Conservation (phyloP, 75 land plant genomes). For the Isoetes taiwanensis region DNA sequence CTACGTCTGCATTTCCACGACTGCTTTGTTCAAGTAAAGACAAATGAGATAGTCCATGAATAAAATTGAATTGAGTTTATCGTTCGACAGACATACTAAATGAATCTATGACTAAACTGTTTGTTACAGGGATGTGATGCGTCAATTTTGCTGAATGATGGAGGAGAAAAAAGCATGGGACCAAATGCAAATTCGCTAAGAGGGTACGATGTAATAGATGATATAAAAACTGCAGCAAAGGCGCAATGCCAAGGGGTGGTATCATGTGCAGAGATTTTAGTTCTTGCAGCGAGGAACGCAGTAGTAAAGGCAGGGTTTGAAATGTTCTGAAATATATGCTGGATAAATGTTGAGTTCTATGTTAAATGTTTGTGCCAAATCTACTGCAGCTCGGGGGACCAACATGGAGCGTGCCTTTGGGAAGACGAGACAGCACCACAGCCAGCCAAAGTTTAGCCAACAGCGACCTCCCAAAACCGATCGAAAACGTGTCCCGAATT, state of each 20-base stretch:
- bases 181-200: constrained; percentile 10
- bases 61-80: no score
- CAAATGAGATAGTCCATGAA: no score
- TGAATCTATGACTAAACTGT: no score
- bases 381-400: constrained; percentile 43
- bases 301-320: constrained; percentile 11
- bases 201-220: constrained; percentile 16
- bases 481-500: constrained; percentile 9
- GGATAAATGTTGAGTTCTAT: no score
- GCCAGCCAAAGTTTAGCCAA: constrained; percentile 25
- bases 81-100: no score
- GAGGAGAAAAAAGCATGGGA: constrained; percentile 4
- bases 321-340: no score
- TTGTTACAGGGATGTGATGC: constrained; percentile 20
- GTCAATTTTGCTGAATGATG: constrained; percentile 16
- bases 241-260: constrained; percentile 8
- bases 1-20: constrained; percentile 39
- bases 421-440: constrained; percentile 35
- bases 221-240: constrained; percentile 10
- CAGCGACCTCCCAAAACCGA: constrained; percentile 23
- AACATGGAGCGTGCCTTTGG: constrained; percentile 26
- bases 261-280: constrained; percentile 17
- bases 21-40: constrained; percentile 28
- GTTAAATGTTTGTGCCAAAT: no score
- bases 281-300: constrained; percentile 19